Evolutionary conservation across 1,284 basidiomycete species (phyloP).

Genomic region (Violaceomyces palustris): DNA sequence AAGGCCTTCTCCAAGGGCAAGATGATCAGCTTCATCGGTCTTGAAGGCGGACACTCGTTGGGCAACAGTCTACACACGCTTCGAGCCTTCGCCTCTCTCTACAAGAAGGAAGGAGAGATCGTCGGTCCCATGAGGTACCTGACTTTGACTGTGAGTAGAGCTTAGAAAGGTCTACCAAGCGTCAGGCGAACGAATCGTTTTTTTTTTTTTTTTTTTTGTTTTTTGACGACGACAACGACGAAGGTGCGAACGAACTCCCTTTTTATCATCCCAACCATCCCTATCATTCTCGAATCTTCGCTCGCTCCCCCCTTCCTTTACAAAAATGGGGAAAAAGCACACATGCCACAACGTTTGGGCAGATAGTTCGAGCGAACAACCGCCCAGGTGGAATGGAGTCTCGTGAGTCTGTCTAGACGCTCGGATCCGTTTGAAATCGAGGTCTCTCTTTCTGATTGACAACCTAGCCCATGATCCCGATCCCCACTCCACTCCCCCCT

Average conservation of each 20-base stretch:
- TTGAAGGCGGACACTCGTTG: constrained; percentile 30
- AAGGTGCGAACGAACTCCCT: too few relatives aligned
- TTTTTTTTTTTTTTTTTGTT: too few relatives aligned
- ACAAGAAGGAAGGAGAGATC: constrained; percentile 3
- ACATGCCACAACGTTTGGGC: constrained; percentile 29
- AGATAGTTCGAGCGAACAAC: constrained; percentile 14
- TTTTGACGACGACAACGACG: too few relatives aligned
- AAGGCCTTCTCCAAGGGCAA: constrained; percentile 30
- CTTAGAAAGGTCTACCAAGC: too few relatives aligned
- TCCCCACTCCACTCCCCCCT: too few relatives aligned
- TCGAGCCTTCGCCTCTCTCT: constrained; percentile 6
- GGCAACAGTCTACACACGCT: constrained; percentile 9
- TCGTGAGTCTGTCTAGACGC: background rate
- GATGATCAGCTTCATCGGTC: constrained; percentile 33
- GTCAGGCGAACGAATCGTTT: too few relatives aligned
- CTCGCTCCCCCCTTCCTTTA: too few relatives aligned
- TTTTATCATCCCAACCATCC: too few relatives aligned
- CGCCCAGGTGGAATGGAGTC: constrained; percentile 20
- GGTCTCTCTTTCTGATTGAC: too few relatives aligned
- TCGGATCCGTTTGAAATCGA: too few relatives aligned
- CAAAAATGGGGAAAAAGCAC: constrained; percentile 7
- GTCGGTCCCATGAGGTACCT: constrained; percentile 24
- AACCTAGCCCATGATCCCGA: too few relatives aligned
- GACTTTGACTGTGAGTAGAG: constrained; percentile 12
- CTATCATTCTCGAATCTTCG: too few relatives aligned